Evolutionary conservation across 192 early-diverging fungal genomes (phyloP).

Genomic region (Dimargaris cristalligena): DNA sequence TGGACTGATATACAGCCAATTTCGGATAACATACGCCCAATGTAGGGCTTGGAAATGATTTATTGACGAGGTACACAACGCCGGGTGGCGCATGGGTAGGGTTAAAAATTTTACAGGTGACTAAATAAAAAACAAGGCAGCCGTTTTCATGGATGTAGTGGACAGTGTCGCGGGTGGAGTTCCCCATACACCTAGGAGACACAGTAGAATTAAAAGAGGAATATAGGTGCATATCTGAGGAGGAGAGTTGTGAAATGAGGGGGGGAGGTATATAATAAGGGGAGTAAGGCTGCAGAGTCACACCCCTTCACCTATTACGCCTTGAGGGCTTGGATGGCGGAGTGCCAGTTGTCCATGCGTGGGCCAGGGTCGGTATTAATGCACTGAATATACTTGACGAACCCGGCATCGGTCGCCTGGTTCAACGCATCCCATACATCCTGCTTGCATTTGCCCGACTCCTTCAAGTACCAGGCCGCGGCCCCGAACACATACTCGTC

Average conservation of each 20-base stretch:
- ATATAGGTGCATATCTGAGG: not conserved
- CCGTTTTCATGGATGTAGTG: not conserved
- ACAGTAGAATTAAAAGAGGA: not conserved
- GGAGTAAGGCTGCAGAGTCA: not conserved
- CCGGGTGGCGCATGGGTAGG: too few relatives aligned
- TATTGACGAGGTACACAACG: too few relatives aligned
- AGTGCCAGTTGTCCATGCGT: not conserved
- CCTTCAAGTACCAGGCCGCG: not conserved
- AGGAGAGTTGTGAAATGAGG: not conserved
- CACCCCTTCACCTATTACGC: not conserved
- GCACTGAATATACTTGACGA: not conserved
- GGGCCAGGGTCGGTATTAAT: not conserved
- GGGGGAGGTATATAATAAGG: not conserved
- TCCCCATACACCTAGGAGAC: too few relatives aligned
- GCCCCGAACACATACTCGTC: not conserved
- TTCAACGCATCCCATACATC: not conserved
- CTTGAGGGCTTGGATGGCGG: not conserved
- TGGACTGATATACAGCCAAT: too few relatives aligned
- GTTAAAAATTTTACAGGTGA: too few relatives aligned
- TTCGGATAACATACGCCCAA: too few relatives aligned
- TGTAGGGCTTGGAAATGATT: too few relatives aligned
- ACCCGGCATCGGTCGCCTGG: not conserved
- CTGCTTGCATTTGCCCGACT: not conserved
- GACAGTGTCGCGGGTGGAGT: too few relatives aligned
- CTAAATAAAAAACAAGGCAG: too few relatives aligned